Base-by-base conservation (phyloP, 2,329 filamentous ascomycete genomes). In the Calonectria montana region DNA sequence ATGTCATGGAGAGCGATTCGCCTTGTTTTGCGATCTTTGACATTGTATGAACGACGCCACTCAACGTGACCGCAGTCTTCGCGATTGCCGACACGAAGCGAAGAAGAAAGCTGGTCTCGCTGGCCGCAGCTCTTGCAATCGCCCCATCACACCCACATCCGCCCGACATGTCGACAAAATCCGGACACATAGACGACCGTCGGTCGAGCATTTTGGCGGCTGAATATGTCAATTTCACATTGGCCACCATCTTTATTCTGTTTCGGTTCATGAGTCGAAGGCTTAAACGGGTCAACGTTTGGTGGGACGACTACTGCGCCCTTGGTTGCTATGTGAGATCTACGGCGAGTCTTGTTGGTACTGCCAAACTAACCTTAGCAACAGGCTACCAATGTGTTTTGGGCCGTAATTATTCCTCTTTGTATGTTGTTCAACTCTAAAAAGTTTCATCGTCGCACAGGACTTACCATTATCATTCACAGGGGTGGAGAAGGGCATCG, bases 221-320 rank as follows among this genome's bases (percentile, higher is more conserved):
- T 9, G 70, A 77, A 50, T 77, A 75, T 15, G 48, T 76, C 13
- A 79, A 77, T 0, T 79, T 79, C 39, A 35, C 71, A 9, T 53
- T 53, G 8, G 77, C 77, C 0, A 78, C 77, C 1, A 45, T 74
- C 1, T 77, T 73, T 16, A 43, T 79, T 7, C 12, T 68, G 0
- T 53, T 79, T 0, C 76, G 77, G 4, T 21, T 79, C 16, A 6
- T 48, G 5, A 79, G 77, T 10, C 67, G 77, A 5, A 73, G 47
- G 21, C 62, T 79, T 1, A 79, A 75, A 0, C 59, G 65, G 29
- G 35, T 71, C 7, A 18, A 31, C 0, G 43, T 79, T 9, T 79
- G 77, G 76, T 79, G 77, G 77, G 77, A 79, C 23, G 77, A 79
- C 5, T 77, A 65, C 29, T 72, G 76, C 61, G 76, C 77, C 1